Evolutionary conservation across 2,329 filamentous ascomycete species (phyloP).

Genomic region (Paracamarosporium sp.): DNA sequence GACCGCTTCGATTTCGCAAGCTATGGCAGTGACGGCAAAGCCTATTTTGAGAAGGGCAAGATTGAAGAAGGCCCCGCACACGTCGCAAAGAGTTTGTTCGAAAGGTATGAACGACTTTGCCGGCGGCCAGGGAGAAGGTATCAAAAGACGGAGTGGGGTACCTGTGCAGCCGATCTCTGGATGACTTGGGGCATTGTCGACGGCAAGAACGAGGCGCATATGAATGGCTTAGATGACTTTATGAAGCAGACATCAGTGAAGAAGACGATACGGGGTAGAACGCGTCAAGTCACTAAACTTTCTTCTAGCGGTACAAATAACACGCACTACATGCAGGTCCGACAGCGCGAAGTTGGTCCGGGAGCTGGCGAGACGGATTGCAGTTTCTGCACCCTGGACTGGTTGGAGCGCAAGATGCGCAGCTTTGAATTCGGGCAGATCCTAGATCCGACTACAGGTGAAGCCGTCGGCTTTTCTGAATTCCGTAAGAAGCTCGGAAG

Average conservation of each 20-base stretch:
- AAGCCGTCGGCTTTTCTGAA: conserved; percentile 7
- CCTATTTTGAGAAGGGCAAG: conserved; percentile 9
- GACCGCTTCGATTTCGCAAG: conserved; percentile 16
- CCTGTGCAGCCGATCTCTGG: conserved; percentile 19
- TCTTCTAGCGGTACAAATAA: neutral
- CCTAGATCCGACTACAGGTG: conserved; percentile 2
- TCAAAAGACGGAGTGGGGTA: conserved; percentile 7
- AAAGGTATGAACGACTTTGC: conserved; percentile 11
- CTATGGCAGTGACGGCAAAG: conserved; percentile 14
- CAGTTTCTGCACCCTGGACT: conserved; percentile 12
- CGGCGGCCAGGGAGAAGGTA: neutral
- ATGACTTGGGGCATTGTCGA: conserved; percentile 22
- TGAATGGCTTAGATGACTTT: conserved; percentile 15
- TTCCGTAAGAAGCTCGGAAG: conserved; percentile 12
- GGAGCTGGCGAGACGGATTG: conserved; percentile 14
- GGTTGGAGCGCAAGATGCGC: conserved; percentile 17
- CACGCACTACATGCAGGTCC: neutral
- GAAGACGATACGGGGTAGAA: conserved; percentile 1
- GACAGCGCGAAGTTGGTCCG: conserved; percentile 10
- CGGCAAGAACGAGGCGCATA: conserved; percentile 11
- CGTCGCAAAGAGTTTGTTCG: conserved; percentile 3
- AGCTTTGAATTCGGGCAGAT: conserved; percentile 17
- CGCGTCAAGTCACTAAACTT: neutral
- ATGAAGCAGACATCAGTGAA: conserved; percentile 11
- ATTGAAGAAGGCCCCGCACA: conserved; percentile 13